These are phyloP conservation scores for Sporobolomyces roseus DNA, from an alignment of 768 basidiomycete genomes.

Conservation along the genomic window DNA sequence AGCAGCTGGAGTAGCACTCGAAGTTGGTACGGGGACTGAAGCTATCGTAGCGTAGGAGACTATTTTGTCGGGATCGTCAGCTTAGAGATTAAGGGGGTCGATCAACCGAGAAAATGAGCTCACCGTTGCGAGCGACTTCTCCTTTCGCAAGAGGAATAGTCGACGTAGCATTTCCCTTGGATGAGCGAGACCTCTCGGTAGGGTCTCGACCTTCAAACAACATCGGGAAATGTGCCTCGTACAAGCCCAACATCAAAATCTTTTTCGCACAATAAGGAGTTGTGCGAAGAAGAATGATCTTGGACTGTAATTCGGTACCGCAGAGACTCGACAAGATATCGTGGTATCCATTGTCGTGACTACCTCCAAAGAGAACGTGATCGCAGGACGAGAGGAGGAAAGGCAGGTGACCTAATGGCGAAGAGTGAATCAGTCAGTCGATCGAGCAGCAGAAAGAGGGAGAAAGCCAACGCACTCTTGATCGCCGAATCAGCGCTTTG, in stretches of 20 bases:
- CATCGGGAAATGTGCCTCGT: conserved; percentile 1
- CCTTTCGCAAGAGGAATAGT: too few species aligned
- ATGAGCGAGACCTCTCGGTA: not conserved
- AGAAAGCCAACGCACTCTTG: not conserved
- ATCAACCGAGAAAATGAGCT: too few species aligned
- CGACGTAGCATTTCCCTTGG: too few species aligned
- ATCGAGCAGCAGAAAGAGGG: not conserved
- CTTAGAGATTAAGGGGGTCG: too few species aligned
- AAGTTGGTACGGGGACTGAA: not conserved
- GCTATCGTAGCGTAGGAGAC: not conserved
- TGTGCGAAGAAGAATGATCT: conserved; percentile 5
- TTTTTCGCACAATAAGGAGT: not conserved
- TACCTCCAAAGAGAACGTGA: conserved; percentile 16
- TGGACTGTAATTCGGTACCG: not conserved
- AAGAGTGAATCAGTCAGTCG: not conserved
- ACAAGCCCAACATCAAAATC: conserved; percentile 9
- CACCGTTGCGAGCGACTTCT: too few species aligned
- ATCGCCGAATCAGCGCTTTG: conserved; percentile 3
- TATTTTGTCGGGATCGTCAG: too few species aligned
- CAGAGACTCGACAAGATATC: not conserved
- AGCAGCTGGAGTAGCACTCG: not conserved
- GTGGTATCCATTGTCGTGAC: conserved; percentile 13
- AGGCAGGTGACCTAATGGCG: not conserved
- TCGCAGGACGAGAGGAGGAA: conserved; percentile 4
- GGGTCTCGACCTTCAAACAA: conserved; percentile 10